phyloP scores from a whole-genome alignment of 2,329 filamentous ascomycete species.

The Aspergillus fischeri region DNA sequence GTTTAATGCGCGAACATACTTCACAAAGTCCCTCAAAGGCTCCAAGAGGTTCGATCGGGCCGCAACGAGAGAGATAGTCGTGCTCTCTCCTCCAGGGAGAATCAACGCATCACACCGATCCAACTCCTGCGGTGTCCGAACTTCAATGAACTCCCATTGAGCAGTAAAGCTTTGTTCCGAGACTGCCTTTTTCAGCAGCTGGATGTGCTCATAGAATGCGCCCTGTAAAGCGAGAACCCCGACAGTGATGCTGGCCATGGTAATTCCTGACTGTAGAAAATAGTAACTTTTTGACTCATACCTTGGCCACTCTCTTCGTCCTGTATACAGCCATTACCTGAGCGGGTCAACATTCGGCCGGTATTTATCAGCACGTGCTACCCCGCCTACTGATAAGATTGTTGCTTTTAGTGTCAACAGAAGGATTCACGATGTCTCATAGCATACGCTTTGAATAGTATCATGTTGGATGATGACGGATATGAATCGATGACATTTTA shows the following conservation, averaged over 20 bases:
- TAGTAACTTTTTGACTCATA: conserved; percentile 12
- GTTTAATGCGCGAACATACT: conserved; percentile 51
- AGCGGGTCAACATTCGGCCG: conserved; percentile 10
- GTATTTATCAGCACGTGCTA: conserved; percentile 19
- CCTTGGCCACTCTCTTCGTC: background rate
- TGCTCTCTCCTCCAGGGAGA: conserved; percentile 92
- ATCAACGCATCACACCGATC: conserved; percentile 74
- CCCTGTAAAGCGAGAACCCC: conserved; percentile 78
- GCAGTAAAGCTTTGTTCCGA: conserved; percentile 15
- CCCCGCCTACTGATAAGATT: conserved; percentile 9
- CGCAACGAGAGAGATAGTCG: conserved; percentile 85
- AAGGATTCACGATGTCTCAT: background rate
- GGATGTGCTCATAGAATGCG: conserved; percentile 84
- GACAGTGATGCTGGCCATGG: conserved; percentile 45
- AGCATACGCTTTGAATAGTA: background rate
- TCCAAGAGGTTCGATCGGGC: conserved; percentile 75
- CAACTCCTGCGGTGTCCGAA: conserved; percentile 71
- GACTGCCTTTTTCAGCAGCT: conserved; percentile 67
- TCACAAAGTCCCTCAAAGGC: conserved; percentile 83
- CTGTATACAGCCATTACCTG: conserved; percentile 5
- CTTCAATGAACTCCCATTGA: conserved; percentile 66
- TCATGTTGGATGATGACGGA: background rate
- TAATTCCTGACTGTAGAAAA: conserved; percentile 4
- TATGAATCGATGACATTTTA: background rate
- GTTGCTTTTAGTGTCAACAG: background rate